Evolutionary conservation across 176 grass and related monocot genomes (phyloP), one percentile per base, ranked within the genome.

Genomic region (Areca catechu): DNA sequence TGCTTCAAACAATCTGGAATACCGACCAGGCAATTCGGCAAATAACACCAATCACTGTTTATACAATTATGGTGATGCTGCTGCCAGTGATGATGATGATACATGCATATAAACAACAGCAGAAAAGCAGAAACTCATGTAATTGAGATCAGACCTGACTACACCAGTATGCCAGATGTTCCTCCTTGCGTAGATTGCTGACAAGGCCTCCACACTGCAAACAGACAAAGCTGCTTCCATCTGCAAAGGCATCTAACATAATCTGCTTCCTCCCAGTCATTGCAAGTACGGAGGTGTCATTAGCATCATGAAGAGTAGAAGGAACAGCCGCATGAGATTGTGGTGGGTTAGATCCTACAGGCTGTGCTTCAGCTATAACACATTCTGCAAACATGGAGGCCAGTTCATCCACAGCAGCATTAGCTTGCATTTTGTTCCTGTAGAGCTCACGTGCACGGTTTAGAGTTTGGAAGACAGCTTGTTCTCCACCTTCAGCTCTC

Each of bases 171-270:
- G 88, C 67, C 48, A 98, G 48, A 61, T 98, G 94, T 59, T 85
- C 88, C 17, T 98, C 88, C 69, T 83, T 98, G 23, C 94, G 87
- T 14, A 73, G 82, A 20, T 61, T 80, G 52, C 94, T 89, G 21
- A 89, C 70, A 19, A 98, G 81, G 57, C 94, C 94, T 4, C 84
- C 84, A 58, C 94, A 98, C 60, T 89, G 75, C 55, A 93, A 48
- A 67, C 94, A 98, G 50, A 98, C 88, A 75, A 98, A 98, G 68
- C 88, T 98, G 70, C 94, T 93, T 5, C 94, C 94, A 24, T 98
- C 88, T 0, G 69, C 71, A 67, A 98, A 98, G 0, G 94, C 94
- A 27, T 98, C 88, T 54, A 98, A 37, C 56, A 98, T 98, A 3
- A 93, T 72, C 65, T 98, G 94, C 71, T 85, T 85, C 73, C 78